These are phyloP conservation scores for Podospora pseudoanserina DNA, from an alignment of 495 filamentous ascomycete genomes.

Conservation along the genomic window DNA sequence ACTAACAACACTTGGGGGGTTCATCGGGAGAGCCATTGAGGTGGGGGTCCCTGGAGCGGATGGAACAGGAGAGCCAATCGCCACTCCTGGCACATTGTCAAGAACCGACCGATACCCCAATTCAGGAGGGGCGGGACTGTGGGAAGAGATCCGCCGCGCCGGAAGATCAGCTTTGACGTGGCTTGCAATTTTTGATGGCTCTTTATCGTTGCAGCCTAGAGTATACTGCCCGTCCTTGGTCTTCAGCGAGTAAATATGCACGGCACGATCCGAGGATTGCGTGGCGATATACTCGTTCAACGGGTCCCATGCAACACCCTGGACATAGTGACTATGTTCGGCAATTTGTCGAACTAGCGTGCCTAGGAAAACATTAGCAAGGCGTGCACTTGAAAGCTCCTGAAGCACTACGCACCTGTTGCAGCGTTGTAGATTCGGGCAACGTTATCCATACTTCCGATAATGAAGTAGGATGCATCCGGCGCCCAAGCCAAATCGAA, in stretches of 20 bases:
- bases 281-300: constrained; percentile 97
- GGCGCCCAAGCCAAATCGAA: constrained; percentile 99
- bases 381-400: not conserved
- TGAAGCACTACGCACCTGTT: constrained; percentile 56
- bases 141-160: constrained; percentile 80
- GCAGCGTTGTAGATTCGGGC: constrained; percentile 94
- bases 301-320: constrained; percentile 98
- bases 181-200: constrained; percentile 46
- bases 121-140: constrained; percentile 90
- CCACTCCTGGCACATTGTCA: constrained; percentile 52
- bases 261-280: constrained; percentile 95
- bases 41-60: constrained; percentile 96
- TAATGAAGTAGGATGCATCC: constrained; percentile 94
- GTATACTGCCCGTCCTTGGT: constrained; percentile 96
- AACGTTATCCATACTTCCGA: constrained; percentile 98
- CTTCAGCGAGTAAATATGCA: constrained; percentile 93
- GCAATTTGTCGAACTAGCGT: constrained; percentile 93
- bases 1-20: constrained; percentile 80
- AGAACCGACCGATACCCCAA: constrained; percentile 56
- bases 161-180: constrained; percentile 86
- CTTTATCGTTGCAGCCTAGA: constrained; percentile 50
- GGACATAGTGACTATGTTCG: constrained; percentile 98
- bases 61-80: constrained; percentile 75
- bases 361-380: constrained; percentile 48
- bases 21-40: constrained; percentile 89